Base-by-base conservation (phyloP, 2,329 filamentous ascomycete species). In the Aureobasidium musti region DNA sequence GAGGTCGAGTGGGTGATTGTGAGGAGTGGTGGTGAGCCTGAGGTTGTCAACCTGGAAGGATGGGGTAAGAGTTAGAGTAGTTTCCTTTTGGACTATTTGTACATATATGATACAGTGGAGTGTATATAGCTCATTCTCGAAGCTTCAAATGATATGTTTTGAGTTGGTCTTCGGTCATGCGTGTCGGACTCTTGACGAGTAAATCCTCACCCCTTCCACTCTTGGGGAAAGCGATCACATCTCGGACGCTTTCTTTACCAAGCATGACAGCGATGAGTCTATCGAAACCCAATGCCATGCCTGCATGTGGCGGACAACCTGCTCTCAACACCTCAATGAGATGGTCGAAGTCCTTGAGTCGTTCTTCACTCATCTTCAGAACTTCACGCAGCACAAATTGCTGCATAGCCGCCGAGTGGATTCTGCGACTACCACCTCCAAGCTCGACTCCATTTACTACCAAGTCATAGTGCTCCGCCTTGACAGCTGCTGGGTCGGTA, bases 211-310 rank as follows among this genome's bases (percentile, higher is more conserved):
- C 93, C 75, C 88, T 92, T 68, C 92, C 92, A 69, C 87, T 93
- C 82, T 99, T 99, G 0, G 95, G 96, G 74, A 99, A 99, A 0
- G 93, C 93, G 77, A 99, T 97, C 1, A 99, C 94, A 79, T 99
- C 94, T 68, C 91, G 83, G 3, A 99, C 89, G 1, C 89, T 92
- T 13, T 89, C 83, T 37, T 85, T 89, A 1, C 89, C 89, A 26
- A 89, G 85, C 82, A 99, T 85, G 0, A 97, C 81, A 0, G 94
- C 89, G 45, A 95, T 83, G 57, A 99, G 78, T 4, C 95, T 84
- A 76, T 99, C 95, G 75, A 97, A 97, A 0, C 95, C 95, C 19
- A 99, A 81, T 0, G 95, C 95, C 70, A 99, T 90, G 0, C 95
- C 95, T 0, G 95, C 93, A 75, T 99, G 95, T 0, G 95, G 96